Base-by-base conservation (phyloP, 1,284 basidiomycete genomes). In the Schizophyllum commune region DNA sequence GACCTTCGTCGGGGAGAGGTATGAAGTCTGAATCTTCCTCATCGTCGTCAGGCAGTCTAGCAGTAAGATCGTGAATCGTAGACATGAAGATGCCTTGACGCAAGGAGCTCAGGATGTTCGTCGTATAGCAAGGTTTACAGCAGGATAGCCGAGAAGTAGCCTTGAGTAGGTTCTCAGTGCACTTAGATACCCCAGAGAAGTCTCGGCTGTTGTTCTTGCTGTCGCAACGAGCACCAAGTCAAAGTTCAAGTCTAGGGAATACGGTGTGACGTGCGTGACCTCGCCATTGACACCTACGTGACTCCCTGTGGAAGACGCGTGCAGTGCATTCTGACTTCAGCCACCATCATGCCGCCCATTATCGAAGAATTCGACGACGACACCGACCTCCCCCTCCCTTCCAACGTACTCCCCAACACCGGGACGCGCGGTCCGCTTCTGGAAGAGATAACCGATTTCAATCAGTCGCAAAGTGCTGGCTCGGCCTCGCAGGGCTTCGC, bases 341-440 rank as follows among this genome's bases (percentile, higher is more conserved):
- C 53, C 53, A n/a, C 19, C 53, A 55, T 20, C 53, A 55, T 55
- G 53, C 20, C 51, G 51, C 53, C 20, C 53, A 55, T 55, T 19
- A 27, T 55, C 27, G 88, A 85, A 65, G 84, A 89, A 67, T 95
- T 94, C 71, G 91, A 94, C 82, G 92, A 95, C 76, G 92, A 94
- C 69, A 91, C 91, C 17, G 92, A 95, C 71, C 81, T 94, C 54
- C 88, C 86, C 2, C 78, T 89, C 53, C 90, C 86, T 1, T 76
- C 75, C 32, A 80, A 79, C n/a, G 76, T 83, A 0, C 76, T 94
- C 1, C 85, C 86, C 9, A 83, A 86, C 67, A 82, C 83, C 15
- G 88, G 89, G 58, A 64, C 80, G 0, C 81, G 77, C 56, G 92
- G 92, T 1, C 85, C 92, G 2, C 79, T 96, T 39, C 76, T 96